Evolutionary conservation across 2,329 filamentous ascomycete genomes (phyloP), one percentile per base, ranked within the genome.

Genomic region (Botrytis sinoallii): DNA sequence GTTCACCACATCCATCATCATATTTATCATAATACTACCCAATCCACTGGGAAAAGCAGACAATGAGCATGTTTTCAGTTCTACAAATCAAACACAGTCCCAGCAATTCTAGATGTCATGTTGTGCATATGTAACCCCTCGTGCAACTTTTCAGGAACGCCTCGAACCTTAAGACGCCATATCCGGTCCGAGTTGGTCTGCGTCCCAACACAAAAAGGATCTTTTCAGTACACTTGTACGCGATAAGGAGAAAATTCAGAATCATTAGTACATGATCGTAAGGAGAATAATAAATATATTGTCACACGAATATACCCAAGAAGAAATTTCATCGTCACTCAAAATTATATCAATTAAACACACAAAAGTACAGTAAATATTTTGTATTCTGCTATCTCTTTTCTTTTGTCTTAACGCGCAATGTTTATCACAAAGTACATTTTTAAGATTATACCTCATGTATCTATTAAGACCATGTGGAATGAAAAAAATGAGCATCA

Each of bases 371-470:
- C 66, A 69, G 48, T 57, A 57, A 69, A 69, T 69, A 69, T 57
- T 68, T 68, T 68, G 66, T 68, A 68, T 69, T 70, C 59, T 61
- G 68, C 68, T 70, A 70, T 61, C 40, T 64, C 22, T 69, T 70
- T 70, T 70, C 55, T 64, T 70, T 64, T 48, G 40, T 70, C 55
- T 70, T 70, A 64, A 70, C 29, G 55, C 55, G 68, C 68, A 64
- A 70, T 66, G 70, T 71, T 55, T 29, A 65, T 66, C 70, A 71
- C 70, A 65, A 29, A 71, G 55, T 52, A 65, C 70, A 38, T 55
- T 66, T 55, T 60, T 55, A 66, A 55, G 35, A 71, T 71, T 71
- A 71, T 48, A 59, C 68, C 68, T 20, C 59, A 70, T 60, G 59
- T n/a, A 70, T 57, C 52, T 29, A 16, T 48, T 22, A 42, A 40